These are phyloP conservation scores for Hebeloma cylindrosporum DNA, from an alignment of 768 basidiomycete species.

Conservation along the genomic window DNA sequence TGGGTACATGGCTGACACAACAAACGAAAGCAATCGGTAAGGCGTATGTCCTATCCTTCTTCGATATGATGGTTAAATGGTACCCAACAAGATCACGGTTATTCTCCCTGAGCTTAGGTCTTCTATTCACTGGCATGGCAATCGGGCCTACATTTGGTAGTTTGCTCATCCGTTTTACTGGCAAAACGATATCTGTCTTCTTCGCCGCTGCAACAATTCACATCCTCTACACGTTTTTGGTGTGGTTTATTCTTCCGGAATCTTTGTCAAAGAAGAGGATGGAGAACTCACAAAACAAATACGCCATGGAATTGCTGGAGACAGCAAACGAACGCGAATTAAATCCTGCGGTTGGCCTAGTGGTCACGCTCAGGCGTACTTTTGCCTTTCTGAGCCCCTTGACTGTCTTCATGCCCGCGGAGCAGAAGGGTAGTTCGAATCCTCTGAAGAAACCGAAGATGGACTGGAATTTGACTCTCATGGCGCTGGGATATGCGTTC, in stretches of 20 bases:
- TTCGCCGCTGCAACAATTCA: conserved; percentile 60
- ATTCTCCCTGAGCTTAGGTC: conserved; percentile 66
- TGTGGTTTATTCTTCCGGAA: conserved; percentile 73
- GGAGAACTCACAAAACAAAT: conserved; percentile 36
- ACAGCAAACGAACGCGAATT: conserved; percentile 15
- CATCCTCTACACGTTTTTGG: conserved; percentile 44
- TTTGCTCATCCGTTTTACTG: conserved; percentile 58
- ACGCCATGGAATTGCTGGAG: conserved; percentile 33
- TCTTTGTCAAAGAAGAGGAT: conserved; percentile 59
- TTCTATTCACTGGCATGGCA: conserved; percentile 73
- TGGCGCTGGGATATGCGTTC: conserved; percentile 55
- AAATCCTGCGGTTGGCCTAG: conserved; percentile 21
- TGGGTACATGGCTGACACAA: conserved; percentile 72
- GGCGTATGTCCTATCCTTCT: not conserved
- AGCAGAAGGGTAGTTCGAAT: conserved; percentile 26
- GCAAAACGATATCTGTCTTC: conserved; percentile 63
- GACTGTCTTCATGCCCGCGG: conserved; percentile 55
- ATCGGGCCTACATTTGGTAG: conserved; percentile 75
- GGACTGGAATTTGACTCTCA: conserved; percentile 66
- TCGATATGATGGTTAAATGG: not conserved
- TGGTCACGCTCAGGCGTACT: conserved; percentile 43
- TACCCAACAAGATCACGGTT: conserved; percentile 49
- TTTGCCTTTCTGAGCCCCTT: conserved; percentile 75
- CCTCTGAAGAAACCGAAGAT: conserved; percentile 40
- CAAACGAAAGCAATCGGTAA: conserved; percentile 54